phyloP scores from a whole-genome alignment of 2,329 filamentous ascomycete species.

The Fusarium buharicum region DNA sequence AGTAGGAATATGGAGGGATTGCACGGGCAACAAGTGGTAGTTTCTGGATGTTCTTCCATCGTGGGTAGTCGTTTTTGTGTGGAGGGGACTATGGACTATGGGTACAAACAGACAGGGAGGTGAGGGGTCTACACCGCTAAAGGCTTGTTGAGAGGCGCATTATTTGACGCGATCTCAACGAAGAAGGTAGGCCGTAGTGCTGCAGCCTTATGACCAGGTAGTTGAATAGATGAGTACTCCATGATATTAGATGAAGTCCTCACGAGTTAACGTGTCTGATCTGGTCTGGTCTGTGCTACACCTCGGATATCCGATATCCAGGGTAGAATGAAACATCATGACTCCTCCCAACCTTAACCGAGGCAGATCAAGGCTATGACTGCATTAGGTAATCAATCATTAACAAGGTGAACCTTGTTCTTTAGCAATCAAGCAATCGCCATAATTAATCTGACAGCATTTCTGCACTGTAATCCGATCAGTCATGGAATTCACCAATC shows the following conservation, averaged over 20 bases:
- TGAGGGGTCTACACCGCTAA: conserved; percentile 2
- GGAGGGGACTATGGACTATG: not conserved
- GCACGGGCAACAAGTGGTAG: not conserved
- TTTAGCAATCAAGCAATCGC: not conserved
- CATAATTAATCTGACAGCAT: not conserved
- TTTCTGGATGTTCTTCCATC: not conserved
- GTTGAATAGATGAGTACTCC: not conserved
- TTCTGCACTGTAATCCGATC: conserved; percentile 11
- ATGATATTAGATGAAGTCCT: not conserved
- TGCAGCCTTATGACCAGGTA: not conserved
- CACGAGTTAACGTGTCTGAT: too few relatives aligned
- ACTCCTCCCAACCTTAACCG: not conserved
- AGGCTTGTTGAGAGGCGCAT: conserved; percentile 3
- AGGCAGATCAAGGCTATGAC: not conserved
- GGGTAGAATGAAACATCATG: conserved; percentile 3
- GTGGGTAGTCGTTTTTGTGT: not conserved
- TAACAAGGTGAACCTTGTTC: not conserved
- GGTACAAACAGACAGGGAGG: not conserved
- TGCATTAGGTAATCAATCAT: too few relatives aligned
- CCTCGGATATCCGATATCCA: too few relatives aligned
- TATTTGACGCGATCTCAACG: not conserved
- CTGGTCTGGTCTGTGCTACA: too few relatives aligned
- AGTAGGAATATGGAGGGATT: conserved; percentile 1
- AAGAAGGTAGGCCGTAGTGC: not conserved
- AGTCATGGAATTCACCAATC: conserved; percentile 14